Conservation (phyloP, 768 basidiomycete genomes). For the Tubosaeta sp. region DNA sequence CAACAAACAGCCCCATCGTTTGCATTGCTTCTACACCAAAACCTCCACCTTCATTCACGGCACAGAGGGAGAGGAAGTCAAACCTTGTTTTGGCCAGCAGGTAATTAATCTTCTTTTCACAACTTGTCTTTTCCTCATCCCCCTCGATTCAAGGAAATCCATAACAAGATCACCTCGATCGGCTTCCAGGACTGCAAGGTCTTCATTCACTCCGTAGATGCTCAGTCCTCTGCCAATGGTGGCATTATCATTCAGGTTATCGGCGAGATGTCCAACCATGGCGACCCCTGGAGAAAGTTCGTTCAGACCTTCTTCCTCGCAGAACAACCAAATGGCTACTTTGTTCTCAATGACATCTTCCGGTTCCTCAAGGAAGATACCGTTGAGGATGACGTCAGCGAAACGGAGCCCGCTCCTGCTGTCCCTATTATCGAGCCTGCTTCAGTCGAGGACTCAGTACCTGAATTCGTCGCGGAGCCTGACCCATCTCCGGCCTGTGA, state of each 20-base stretch:
- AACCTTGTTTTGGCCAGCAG: slow-evolving; percentile 89
- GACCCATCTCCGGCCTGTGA: slow-evolving; percentile 33
- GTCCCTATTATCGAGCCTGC: slow-evolving; percentile 34
- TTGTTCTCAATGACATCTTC: slow-evolving; percentile 99
- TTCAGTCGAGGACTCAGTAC: slow-evolving; percentile 30
- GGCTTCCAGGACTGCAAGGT: slow-evolving; percentile 97
- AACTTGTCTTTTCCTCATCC: slow-evolving; percentile 4
- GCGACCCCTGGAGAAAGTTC: slow-evolving; percentile 94
- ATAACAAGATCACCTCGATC: slow-evolving; percentile 91
- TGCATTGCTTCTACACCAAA: slow-evolving; percentile 99
- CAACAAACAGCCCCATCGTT: slow-evolving; percentile 93
- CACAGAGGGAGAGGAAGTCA: slow-evolving; percentile 91
- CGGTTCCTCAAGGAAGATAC: slow-evolving; percentile 96
- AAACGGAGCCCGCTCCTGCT: slow-evolving; percentile 36
- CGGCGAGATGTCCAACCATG: slow-evolving; percentile 96
- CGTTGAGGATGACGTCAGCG: slow-evolving; percentile 71
- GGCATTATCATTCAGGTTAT: slow-evolving; percentile 99
- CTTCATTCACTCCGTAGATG: slow-evolving; percentile 97
- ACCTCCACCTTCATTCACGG: slow-evolving; percentile 96
- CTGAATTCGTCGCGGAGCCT: slow-evolving; percentile 27
- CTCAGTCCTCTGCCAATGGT: slow-evolving; percentile 89
- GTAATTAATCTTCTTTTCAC: slow-evolving; percentile 38
- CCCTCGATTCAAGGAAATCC: slow-evolving; percentile 71
- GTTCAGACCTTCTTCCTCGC: slow-evolving; percentile 99
- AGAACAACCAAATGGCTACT: slow-evolving; percentile 98